These are phyloP conservation scores for Saksenaea oblongispora DNA, from an alignment of 371 early-diverging fungal species.

Conservation along the genomic window DNA sequence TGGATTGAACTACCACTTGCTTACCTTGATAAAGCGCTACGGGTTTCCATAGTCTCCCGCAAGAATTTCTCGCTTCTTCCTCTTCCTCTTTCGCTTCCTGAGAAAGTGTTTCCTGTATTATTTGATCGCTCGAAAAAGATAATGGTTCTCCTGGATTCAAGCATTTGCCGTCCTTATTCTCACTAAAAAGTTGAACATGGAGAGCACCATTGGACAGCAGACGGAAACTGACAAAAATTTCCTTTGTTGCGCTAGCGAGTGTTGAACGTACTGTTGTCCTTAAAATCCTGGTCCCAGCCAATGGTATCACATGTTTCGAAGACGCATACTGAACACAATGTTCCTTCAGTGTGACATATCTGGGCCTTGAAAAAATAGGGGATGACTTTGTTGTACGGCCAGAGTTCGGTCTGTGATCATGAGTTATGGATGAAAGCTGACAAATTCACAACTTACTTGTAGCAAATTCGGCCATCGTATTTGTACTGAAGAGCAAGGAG, in stretches of 20 bases:
- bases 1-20: neutral
- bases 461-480: neutral
- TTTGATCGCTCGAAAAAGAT: neutral
- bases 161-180: neutral
- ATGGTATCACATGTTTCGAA: neutral
- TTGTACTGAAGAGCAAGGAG: neutral
- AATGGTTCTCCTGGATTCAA: neutral
- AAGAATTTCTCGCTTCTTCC: neutral
- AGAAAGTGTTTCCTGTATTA: neutral
- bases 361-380: neutral
- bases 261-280: neutral
- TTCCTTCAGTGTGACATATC: neutral
- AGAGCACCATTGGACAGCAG: neutral
- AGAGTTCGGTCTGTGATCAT: neutral
- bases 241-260: neutral
- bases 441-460: neutral
- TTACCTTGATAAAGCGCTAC: neutral
- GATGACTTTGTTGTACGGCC: neutral
- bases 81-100: neutral
- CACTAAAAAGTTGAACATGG: neutral
- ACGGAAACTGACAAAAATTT: neutral
- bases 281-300: neutral
- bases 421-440: neutral
- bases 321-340: neutral
- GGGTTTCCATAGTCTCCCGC: neutral